Percentiles rank a stretch among this genome's conserved stretches.
Conservation (phyloP, 306 rosid species). For the Pterocarpus macrocarpus region DNA sequence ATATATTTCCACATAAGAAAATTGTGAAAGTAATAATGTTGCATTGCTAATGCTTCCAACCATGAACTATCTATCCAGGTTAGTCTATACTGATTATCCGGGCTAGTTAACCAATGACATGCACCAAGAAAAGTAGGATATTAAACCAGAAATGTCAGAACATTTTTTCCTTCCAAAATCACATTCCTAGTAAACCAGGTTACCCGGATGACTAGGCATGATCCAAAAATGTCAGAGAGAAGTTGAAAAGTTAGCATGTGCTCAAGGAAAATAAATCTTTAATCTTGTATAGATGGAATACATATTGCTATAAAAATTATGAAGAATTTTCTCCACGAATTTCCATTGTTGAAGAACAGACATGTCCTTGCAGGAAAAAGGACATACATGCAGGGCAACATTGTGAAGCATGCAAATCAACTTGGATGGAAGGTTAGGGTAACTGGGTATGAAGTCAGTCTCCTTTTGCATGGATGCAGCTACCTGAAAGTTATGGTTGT, state of each 20-base stretch:
- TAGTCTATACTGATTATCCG: too few relatives aligned
- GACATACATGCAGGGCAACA: slow-evolving; percentile 89
- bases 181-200: too few relatives aligned
- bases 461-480: slow-evolving; percentile 99
- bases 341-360: slow-evolving; percentile 31
- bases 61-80: background rate
- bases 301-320: too few relatives aligned
- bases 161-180: background rate
- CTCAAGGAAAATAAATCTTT: too few relatives aligned
- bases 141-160: background rate
- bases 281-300: too few relatives aligned
- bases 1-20: slow-evolving; percentile 10
- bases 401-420: slow-evolving; percentile 97
- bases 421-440: slow-evolving; percentile 96
- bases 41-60: background rate
- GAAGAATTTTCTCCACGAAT: background rate
- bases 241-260: too few relatives aligned
- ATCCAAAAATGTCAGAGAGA: too few relatives aligned
- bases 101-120: too few relatives aligned
- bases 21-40: background rate
- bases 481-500: slow-evolving; percentile 68
- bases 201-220: too few relatives aligned
- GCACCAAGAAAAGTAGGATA: too few relatives aligned
- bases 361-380: slow-evolving; percentile 32
- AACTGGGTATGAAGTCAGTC: slow-evolving; percentile 88